Percentiles rank a stretch among this genome's conserved stretches.
Conservation (phyloP, 441 rosid genomes). For the Kokia cookei region DNA sequence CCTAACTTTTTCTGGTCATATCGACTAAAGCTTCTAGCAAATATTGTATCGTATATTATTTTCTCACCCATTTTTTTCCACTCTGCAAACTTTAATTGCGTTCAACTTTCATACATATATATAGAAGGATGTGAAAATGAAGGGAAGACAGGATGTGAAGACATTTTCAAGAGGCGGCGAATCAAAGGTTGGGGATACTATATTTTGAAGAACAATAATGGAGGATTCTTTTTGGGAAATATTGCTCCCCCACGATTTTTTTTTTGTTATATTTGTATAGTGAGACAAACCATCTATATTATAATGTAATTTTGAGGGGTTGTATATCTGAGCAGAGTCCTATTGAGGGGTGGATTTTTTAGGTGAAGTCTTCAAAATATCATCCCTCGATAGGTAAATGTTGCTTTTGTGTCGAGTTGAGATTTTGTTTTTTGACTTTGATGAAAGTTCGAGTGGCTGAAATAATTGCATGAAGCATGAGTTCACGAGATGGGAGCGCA, state of each 20-base stretch:
- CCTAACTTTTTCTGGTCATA: constrained; percentile 56
- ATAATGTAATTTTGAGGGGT: not conserved
- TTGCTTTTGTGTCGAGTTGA: no score
- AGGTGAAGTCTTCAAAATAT: no score
- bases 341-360: not conserved
- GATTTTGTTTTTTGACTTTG: no score
- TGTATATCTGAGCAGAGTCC: not conserved
- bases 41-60: constrained; percentile 40
- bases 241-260: not conserved
- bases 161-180: not conserved
- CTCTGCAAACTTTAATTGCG: not conserved
- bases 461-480: no score
- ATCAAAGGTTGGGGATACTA: not conserved
- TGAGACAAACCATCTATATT: not conserved
- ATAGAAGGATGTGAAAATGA: not conserved
- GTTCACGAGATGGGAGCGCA: no score
- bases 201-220: not conserved
- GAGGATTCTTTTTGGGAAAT: not conserved
- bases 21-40: constrained; percentile 68
- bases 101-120: constrained; percentile 8
- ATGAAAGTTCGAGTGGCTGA: no score
- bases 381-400: no score
- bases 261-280: not conserved
- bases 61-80: constrained; percentile 12
- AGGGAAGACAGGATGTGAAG: not conserved